Base-by-base conservation (phyloP, 495 filamentous ascomycete species). In the Penicillium herquei region DNA sequence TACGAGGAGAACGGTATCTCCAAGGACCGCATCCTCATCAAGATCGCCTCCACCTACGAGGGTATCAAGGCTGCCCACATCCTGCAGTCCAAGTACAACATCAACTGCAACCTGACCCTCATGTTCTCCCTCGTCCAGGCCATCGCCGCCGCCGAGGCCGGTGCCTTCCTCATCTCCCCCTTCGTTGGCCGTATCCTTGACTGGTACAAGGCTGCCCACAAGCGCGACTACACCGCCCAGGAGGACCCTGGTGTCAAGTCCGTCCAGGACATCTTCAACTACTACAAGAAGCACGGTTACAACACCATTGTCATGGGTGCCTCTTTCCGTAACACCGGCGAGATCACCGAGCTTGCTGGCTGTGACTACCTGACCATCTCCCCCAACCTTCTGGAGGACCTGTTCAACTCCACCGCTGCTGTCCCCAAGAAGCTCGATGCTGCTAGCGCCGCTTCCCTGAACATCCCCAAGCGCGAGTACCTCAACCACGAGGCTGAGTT, bases 261-360 rank as follows among this genome's bases (percentile, higher is more conserved):
- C 64, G 95, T 99, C 65, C 84, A 96, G 84, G 67, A 63, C 71
- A 99, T 99, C 82, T 99, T 88, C 88, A 96, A 99, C 82, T 99
- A 99, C 89, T 99, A 99, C 87, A 99, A 99, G 90, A 99, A 97
- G 83, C 88, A 81, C 75, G 91, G 88, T 68, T 97, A 99, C 85
- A 92, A 94, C 64, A 98, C 94, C 73, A 96, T 96, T 66, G 94
- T 99, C 71, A 99, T 99, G 94, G 94, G 94, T 69, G 94, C 94
- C 59, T 96, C 92, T 12, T 99, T 99, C 90, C 83, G 94, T 66
- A 96, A 89, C 79, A 75, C 78, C 51, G 94, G 94, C 59, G 94
- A 99, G 81, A 96, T 99, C 77, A 96, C 88, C 42, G 95, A 99
- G 83, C 81, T 99, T 34, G 91, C 91, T 71, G 94, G 94, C 67